Conservation (phyloP, 345 rosid species). For the Camelina laxa region DNA sequence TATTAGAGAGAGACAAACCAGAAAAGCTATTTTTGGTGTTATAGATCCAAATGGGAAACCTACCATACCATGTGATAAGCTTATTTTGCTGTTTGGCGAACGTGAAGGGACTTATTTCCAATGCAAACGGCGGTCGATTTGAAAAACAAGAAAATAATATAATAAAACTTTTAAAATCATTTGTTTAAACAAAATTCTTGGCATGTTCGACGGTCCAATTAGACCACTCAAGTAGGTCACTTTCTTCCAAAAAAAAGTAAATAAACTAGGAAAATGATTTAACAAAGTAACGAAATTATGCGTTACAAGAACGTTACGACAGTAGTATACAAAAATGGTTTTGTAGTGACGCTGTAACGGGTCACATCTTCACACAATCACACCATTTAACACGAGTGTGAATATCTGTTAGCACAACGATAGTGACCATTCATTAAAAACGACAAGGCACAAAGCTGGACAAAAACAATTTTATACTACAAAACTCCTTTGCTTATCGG, state of each 20-base stretch:
- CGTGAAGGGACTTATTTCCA: slow-evolving; percentile 23
- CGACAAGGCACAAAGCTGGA: background rate
- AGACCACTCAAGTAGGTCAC: slow-evolving; percentile 2
- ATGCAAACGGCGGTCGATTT: slow-evolving; percentile 30
- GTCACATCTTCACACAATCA: background rate
- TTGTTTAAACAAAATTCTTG: slow-evolving; percentile 14
- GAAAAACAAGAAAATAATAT: background rate
- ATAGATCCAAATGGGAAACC: slow-evolving; percentile 8
- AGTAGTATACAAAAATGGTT: background rate
- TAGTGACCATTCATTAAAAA: background rate
- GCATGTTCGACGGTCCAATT: slow-evolving; percentile 28
- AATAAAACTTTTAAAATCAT: background rate
- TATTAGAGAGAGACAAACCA: background rate
- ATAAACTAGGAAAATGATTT: background rate
- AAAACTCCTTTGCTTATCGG: too few relatives aligned
- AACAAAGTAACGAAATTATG: background rate
- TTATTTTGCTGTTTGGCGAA: slow-evolving; percentile 22
- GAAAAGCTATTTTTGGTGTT: background rate
- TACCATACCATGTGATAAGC: slow-evolving; percentile 14
- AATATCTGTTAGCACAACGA: background rate
- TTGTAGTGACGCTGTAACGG: background rate
- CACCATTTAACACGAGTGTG: background rate
- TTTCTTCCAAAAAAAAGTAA: slow-evolving; percentile 18
- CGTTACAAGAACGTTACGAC: slow-evolving; percentile 7
- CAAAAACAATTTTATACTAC: too few relatives aligned